phyloP scores from a whole-genome alignment of 2,329 filamentous ascomycete species.

The Hortaea werneckii region DNA sequence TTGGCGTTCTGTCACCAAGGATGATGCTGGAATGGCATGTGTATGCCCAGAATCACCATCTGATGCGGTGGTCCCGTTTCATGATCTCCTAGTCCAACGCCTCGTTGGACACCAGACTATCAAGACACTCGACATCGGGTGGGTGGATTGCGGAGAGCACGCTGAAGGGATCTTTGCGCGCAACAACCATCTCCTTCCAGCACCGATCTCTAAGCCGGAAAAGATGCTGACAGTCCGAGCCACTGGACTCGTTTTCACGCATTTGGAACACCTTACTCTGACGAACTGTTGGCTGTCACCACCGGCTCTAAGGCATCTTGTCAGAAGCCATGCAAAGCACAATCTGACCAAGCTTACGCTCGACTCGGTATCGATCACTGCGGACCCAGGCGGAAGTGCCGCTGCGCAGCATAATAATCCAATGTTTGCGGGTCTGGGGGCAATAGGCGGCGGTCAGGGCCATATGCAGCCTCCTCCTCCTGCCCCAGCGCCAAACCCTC shows the following conservation, averaged over 20 bases:
- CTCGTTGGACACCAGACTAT: conserved; percentile 42
- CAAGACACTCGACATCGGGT: conserved; percentile 53
- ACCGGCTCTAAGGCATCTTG: conserved; percentile 43
- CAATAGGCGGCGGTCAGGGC: no score
- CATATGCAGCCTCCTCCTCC: no score
- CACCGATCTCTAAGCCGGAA: conserved; percentile 39
- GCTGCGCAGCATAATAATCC: conserved; percentile 1
- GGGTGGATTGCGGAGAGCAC: conserved; percentile 58
- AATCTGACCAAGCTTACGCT: conserved; percentile 47
- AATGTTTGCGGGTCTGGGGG: no score
- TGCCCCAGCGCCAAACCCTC: no score
- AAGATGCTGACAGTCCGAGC: conserved; percentile 7
- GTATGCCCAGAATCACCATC: conserved; percentile 43
- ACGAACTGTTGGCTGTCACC: conserved; percentile 62
- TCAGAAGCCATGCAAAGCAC: conserved; percentile 38
- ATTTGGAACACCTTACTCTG: conserved; percentile 50
- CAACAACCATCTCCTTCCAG: conserved; percentile 53
- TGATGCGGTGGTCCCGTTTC: conserved; percentile 42
- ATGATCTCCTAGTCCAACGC: conserved; percentile 35
- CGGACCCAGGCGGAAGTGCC: conserved; percentile 23
- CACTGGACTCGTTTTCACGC: conserved; percentile 34
- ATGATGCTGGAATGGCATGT: conserved; percentile 41
- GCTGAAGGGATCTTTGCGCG: conserved; percentile 51
- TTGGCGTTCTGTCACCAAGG: conserved; percentile 51
- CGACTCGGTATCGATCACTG: conserved; percentile 55